Evolutionary conservation across 768 basidiomycete species (phyloP), one percentile per base, ranked within the genome.

Genomic region (Lactarius akahatsu): DNA sequence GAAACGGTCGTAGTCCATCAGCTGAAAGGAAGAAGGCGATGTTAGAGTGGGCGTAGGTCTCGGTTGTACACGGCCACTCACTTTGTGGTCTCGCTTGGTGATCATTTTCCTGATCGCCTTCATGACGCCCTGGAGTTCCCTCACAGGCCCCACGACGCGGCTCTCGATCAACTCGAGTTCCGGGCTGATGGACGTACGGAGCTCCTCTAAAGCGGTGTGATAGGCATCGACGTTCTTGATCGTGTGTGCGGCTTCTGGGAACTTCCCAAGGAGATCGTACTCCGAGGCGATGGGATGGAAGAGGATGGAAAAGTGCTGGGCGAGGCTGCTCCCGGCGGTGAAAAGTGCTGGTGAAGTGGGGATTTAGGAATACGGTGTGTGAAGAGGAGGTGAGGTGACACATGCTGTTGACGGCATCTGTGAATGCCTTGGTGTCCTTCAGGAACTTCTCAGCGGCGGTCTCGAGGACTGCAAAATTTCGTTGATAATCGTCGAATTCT

Each of bases 31-130:
- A 60, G 32, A 50, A 59, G n/a, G 63, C 43, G 34, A 26, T 20
- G 43, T 59, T 30, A 1, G 54, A 36, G 3, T 52, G 30, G 34
- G 40, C 45, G 40, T 50, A 4, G 45, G 61, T 32, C 36, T 47
- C 30, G 40, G 30, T 7, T 4, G 9, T 41, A 8, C 57, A 20
- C 20, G 23, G 47, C 26, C 9, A 62, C 80, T 59, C 62, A 91
- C 92, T 83, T 99, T 99, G 78, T 99, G 97, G 38, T 98, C 94
- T 43, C 97, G 85, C 80, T 99, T 99, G 8, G 91, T 92, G 72
- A 97, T 93, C 20, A 86, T 94, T 83, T 98, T 99, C 72, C 96
- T 80, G 72, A 98, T 92, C 69, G 83, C 78, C 80, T 96, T 98
- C 79, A 96, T 80, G 65, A 97, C 81, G 0, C 83, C 82, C 75